These are phyloP conservation scores for Postia placenta DNA, from an alignment of 768 basidiomycete genomes.

Conservation along the genomic window DNA sequence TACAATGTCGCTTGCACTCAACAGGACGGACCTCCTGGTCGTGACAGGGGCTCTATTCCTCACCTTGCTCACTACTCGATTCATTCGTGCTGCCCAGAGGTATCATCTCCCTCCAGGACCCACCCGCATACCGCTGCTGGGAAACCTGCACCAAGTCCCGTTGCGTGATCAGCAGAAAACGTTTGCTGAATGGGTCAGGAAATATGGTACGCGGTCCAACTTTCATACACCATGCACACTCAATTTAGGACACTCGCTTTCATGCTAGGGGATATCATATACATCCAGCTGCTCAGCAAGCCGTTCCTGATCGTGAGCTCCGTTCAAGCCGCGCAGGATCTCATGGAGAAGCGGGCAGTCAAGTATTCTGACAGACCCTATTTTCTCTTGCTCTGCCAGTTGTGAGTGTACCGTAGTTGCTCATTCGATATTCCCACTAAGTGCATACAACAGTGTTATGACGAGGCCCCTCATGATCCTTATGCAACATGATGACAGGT, in stretches of 20 bases:
- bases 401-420: slow-evolving; percentile 11
- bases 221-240: neutral
- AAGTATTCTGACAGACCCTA: slow-evolving; percentile 14
- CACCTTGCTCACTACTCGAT: too few species aligned
- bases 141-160: slow-evolving; percentile 25
- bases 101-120: slow-evolving; percentile 26
- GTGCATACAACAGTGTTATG: neutral
- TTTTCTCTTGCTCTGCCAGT: slow-evolving; percentile 8
- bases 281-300: slow-evolving; percentile 10
- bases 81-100: too few species aligned
- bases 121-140: slow-evolving; percentile 21
- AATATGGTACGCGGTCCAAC: slow-evolving; percentile 17
- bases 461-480: neutral
- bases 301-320: slow-evolving; percentile 11
- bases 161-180: slow-evolving; percentile 17
- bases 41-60: too few species aligned
- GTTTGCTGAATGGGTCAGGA: slow-evolving; percentile 22
- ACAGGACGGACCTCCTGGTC: too few species aligned
- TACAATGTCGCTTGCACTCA: too few species aligned
- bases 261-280: slow-evolving; percentile 13
- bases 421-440: neutral
- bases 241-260: neutral
- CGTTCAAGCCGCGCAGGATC: slow-evolving; percentile 8
- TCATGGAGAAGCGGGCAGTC: slow-evolving; percentile 16
- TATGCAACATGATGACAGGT: slow-evolving; percentile 4